A percentile compares a stretch with the other conserved stretches of the same genome.
Evolutionary conservation across 2,329 filamentous ascomycete species (phyloP).

Genomic region (Colletotrichum sp.): DNA sequence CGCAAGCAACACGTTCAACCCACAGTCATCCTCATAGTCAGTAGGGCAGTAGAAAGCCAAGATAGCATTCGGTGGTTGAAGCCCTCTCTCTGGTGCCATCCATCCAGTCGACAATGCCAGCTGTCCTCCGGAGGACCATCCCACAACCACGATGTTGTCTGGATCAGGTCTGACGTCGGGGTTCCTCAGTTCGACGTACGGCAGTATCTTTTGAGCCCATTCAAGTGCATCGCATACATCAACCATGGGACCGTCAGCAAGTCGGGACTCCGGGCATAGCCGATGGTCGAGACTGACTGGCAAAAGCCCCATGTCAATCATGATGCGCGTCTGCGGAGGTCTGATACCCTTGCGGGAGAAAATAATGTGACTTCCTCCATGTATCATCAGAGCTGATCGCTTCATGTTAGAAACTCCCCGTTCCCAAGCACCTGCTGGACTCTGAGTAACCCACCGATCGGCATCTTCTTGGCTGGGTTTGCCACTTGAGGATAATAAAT

Average conservation of each 20-base stretch:
- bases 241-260: conserved; percentile 49
- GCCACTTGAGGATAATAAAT: neutral
- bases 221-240: conserved; percentile 48
- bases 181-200: conserved; percentile 26
- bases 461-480: neutral
- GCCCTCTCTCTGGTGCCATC: conserved; percentile 31
- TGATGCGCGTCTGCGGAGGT: conserved; percentile 37
- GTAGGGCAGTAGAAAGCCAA: conserved; percentile 9
- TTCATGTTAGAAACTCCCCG: neutral
- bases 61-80: conserved; percentile 36
- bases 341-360: conserved; percentile 42
- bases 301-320: conserved; percentile 45
- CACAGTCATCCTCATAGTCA: conserved; percentile 13
- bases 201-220: conserved; percentile 42
- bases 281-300: conserved; percentile 56
- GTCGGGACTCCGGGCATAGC: conserved; percentile 51
- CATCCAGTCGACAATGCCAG: conserved; percentile 49
- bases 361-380: conserved; percentile 47
- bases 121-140: conserved; percentile 54
- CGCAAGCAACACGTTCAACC: neutral
- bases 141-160: conserved; percentile 42
- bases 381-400: conserved; percentile 45
- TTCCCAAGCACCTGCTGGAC: neutral
- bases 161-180: conserved; percentile 25
- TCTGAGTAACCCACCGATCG: neutral